These are phyloP conservation scores for Halteria grandinella DNA, from an alignment of 73 alveolate genomes.

Conservation along the genomic window DNA sequence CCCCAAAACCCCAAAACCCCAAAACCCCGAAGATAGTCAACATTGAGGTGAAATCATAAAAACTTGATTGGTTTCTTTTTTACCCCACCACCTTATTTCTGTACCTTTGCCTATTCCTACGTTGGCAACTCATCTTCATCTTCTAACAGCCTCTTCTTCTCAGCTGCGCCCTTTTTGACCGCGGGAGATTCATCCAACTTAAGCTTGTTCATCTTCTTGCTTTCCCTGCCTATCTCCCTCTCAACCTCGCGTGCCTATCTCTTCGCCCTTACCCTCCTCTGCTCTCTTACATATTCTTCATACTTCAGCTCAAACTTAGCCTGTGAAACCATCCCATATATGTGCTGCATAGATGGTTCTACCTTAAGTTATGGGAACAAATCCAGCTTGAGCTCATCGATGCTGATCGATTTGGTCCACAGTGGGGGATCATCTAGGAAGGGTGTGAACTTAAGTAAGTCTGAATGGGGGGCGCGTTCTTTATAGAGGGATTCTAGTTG, in stretches of 20 bases:
- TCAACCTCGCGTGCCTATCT: conserved; percentile 3
- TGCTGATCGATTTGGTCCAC: conserved; percentile 36
- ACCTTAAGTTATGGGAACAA: conserved; percentile 21
- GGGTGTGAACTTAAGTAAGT: neutral
- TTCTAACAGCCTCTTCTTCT: too few relatives aligned
- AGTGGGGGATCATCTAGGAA: neutral
- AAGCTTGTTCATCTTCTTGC: neutral
- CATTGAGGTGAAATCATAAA: neutral
- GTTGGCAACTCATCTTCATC: too few relatives aligned
- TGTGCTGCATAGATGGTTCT: neutral
- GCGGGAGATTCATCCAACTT: neutral
- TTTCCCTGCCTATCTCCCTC: conserved; percentile 9
- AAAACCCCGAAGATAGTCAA: too few relatives aligned
- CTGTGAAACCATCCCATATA: neutral
- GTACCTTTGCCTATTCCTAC: too few relatives aligned
- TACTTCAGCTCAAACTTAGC: neutral
- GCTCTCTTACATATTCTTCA: neutral
- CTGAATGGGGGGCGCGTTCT: neutral
- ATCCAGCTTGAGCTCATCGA: neutral
- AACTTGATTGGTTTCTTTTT: conserved; percentile 9
- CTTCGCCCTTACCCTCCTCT: neutral
- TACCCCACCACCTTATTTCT: too few relatives aligned
- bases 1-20: too few relatives aligned
- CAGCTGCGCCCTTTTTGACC: neutral
- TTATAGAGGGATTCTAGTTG: neutral